A percentile compares a stretch with the other conserved stretches of the same genome.
These are phyloP conservation scores for Dovyalis caffra DNA, from an alignment of 345 rosid species.

Conservation along the genomic window DNA sequence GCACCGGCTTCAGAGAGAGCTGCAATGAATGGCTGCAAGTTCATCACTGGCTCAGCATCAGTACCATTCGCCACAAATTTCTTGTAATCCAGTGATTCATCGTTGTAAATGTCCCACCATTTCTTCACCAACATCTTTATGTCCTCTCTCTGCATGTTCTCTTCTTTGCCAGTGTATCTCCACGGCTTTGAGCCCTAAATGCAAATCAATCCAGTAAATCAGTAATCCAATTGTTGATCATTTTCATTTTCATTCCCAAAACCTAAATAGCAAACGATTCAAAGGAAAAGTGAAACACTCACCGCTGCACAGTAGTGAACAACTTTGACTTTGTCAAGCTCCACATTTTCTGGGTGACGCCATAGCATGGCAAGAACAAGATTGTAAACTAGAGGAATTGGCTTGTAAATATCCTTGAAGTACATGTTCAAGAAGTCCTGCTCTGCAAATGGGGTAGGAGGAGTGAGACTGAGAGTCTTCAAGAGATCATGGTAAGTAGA, in stretches of 20 bases:
- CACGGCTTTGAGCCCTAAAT: conserved; percentile 94
- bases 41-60: background rate
- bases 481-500: conserved; percentile 52
- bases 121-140: conserved; percentile 66
- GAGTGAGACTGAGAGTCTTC: conserved; percentile 39
- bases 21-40: conserved; percentile 4
- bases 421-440: conserved; percentile 83
- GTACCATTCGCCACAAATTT: background rate
- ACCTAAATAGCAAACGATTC: background rate
- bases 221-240: too few species aligned
- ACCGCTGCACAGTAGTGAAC: conserved; percentile 92
- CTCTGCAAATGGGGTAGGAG: conserved; percentile 72
- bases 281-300: conserved; percentile 19
- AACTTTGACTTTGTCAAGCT: too few species aligned
- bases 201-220: too few species aligned
- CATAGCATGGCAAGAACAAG: conserved; percentile 67
- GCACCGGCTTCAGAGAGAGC: background rate
- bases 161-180: conserved; percentile 78
- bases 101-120: conserved; percentile 93
- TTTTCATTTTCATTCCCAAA: too few species aligned
- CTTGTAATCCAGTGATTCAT: conserved; percentile 56
- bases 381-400: conserved; percentile 67
- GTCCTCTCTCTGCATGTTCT: conserved; percentile 80
- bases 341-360: conserved; percentile 79
- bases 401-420: too few species aligned